phyloP scores from a whole-genome alignment of 2,329 filamentous ascomycete genomes.

The Botrytis hyacinthi region DNA sequence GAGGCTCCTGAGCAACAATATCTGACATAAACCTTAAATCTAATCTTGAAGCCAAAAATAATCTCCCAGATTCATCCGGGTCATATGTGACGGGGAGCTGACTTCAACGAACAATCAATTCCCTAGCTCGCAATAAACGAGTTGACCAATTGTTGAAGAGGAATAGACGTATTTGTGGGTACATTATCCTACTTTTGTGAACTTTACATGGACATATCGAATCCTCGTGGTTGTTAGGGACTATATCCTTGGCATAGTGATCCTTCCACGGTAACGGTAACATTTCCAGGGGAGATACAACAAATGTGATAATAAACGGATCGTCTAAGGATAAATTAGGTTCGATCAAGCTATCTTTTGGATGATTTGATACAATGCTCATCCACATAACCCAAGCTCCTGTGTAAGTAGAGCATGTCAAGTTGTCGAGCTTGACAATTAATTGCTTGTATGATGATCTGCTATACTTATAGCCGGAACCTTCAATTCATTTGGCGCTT shows the following conservation, averaged over 20 bases:
- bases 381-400: background rate
- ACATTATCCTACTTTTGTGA: background rate
- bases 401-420: background rate
- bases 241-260: background rate
- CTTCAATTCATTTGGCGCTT: background rate
- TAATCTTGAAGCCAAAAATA: background rate
- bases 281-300: background rate
- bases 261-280: background rate
- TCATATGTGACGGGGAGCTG: background rate
- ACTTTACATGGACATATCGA: background rate
- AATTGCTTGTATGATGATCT: background rate
- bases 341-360: background rate
- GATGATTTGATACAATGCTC: background rate
- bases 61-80: background rate
- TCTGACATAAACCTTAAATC: background rate
- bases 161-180: background rate
- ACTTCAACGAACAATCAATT: background rate
- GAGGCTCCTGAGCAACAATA: too few species aligned
- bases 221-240: conserved; percentile 2
- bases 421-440: background rate
- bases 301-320: background rate
- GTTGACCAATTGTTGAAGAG: background rate
- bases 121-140: background rate
- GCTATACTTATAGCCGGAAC: background rate
- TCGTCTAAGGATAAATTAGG: background rate